phyloP scores from a whole-genome alignment of 768 basidiomycete genomes.

The Hemileccinum rubropunctum region DNA sequence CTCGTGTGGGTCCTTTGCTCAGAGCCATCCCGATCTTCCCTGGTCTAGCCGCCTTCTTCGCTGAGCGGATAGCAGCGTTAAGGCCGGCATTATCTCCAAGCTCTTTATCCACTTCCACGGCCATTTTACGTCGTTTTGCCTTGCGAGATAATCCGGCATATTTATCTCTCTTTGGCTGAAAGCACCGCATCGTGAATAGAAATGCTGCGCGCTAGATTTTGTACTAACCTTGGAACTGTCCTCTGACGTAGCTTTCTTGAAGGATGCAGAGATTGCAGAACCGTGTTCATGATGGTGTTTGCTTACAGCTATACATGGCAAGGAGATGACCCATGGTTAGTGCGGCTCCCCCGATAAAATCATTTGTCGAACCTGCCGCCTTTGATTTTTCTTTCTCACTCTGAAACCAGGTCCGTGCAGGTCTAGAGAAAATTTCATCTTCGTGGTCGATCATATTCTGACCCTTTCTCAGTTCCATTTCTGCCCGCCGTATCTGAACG shows the following conservation, averaged over 20 bases:
- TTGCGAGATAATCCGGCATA: constrained; percentile 82
- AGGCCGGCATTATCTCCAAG: constrained; percentile 50
- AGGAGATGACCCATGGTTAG: constrained; percentile 1
- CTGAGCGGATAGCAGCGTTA: constrained; percentile 78
- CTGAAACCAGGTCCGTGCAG: constrained; percentile 99
- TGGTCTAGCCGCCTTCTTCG: constrained; percentile 76
- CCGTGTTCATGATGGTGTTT: constrained; percentile 72
- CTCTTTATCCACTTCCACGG: constrained; percentile 75
- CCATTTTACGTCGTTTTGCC: constrained; percentile 85
- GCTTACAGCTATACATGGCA: constrained; percentile 54
- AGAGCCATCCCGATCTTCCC: constrained; percentile 68
- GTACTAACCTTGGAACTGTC: constrained; percentile 42
- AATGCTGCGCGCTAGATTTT: neutral
- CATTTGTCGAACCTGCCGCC: constrained; percentile 58
- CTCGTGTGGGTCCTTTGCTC: constrained; percentile 32
- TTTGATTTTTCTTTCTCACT: constrained; percentile 75
- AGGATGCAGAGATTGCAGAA: constrained; percentile 37
- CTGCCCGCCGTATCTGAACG: constrained; percentile 75
- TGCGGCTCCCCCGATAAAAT: neutral
- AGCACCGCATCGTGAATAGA: constrained; percentile 4
- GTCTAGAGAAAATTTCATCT: constrained; percentile 88
- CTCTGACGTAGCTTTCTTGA: constrained; percentile 32
- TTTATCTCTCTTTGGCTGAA: constrained; percentile 72
- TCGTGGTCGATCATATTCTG: constrained; percentile 94
- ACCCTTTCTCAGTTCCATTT: constrained; percentile 95